Base-by-base conservation (phyloP, 1,284 basidiomycete species). In the Pisolithus thermaeus region DNA sequence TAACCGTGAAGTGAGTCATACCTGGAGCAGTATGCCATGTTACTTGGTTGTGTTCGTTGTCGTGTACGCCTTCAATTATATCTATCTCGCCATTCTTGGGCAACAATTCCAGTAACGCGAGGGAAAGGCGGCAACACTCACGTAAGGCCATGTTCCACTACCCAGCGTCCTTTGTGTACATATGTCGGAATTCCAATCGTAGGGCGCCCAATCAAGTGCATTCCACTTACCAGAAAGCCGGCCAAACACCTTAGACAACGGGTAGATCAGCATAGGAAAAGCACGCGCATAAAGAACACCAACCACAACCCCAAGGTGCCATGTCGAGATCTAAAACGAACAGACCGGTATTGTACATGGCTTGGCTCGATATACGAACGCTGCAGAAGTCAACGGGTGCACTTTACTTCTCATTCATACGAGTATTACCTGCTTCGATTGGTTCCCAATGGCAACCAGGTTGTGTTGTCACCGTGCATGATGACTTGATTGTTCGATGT, bases 391-490 rank as follows among this genome's bases (percentile, higher is more conserved):
- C 18, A 20, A 23, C 38, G 16, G 46, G 23, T 22, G 16, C 46
- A 52, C 12, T 55, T 27, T 18, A 22, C 42, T 28, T 37, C 28
- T 28, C 42, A n/a, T n/a, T 28, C 41, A 14, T 8, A 12, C 11
- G 30, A 47, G 16, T 39, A 47, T 43, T 52, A 84, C 85, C 85
- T 88, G 55, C 74, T 73, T 46, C 86, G 74, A 57, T 74, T 73
- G 45, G 72, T 68, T 16, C 83, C 84, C 41, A 65, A 46, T 2
- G 71, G 56, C 43, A 89, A 64, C 65, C 66, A 69, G 16, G 76
- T 82, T 1, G 75, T 81, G 59, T 87, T 75, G 53, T 89, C 86
- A 11, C 83, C 84, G 60, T 83, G 80, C 85, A 89, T 89, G 27
- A 87, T 74, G 23, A 84, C 83, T 40, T 74, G 75, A 27, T 75